phyloP scores from a whole-genome alignment of 1,284 basidiomycete genomes.

The Ustilago tritici region DNA sequence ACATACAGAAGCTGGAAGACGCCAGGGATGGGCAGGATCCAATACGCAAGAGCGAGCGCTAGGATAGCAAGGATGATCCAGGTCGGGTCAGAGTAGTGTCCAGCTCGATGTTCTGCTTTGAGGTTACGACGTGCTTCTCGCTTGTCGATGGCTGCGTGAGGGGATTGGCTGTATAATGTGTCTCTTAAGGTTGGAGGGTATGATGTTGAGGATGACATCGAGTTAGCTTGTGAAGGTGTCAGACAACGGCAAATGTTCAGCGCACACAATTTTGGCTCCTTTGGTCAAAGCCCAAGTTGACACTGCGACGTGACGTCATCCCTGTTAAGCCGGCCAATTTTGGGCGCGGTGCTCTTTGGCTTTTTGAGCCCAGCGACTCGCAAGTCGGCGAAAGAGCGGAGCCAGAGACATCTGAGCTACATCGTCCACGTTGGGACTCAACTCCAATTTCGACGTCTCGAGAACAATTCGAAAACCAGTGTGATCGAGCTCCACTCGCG shows the following conservation, averaged over 20 bases:
- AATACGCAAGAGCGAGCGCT: conserved; percentile 33
- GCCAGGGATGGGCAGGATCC: conserved; percentile 48
- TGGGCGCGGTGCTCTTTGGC: neutral
- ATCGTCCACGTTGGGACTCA: too few species aligned
- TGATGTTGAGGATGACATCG: conserved; percentile 21
- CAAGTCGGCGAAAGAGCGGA: too few species aligned
- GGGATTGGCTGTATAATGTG: conserved; percentile 39
- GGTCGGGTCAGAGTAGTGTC: conserved; percentile 49
- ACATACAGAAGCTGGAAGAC: conserved; percentile 39
- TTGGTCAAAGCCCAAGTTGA: neutral
- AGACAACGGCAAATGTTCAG: neutral
- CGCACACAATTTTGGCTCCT: neutral
- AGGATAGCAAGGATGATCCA: conserved; percentile 40
- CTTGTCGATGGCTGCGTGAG: conserved; percentile 48
- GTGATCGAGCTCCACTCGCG: too few species aligned
- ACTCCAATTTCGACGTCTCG: too few species aligned
- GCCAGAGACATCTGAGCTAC: too few species aligned
- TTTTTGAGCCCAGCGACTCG: neutral
- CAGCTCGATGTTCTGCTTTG: conserved; percentile 38
- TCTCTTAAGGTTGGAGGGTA: conserved; percentile 11
- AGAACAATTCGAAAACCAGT: too few species aligned
- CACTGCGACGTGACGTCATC: conserved; percentile 5
- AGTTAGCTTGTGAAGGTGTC: conserved; percentile 17
- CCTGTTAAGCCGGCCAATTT: neutral
- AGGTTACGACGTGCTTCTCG: conserved; percentile 37